Percentiles rank a stretch among this genome's conserved stretches.
phyloP scores from a whole-genome alignment of 768 basidiomycete species.

The Strobilomyces dryophilus region DNA sequence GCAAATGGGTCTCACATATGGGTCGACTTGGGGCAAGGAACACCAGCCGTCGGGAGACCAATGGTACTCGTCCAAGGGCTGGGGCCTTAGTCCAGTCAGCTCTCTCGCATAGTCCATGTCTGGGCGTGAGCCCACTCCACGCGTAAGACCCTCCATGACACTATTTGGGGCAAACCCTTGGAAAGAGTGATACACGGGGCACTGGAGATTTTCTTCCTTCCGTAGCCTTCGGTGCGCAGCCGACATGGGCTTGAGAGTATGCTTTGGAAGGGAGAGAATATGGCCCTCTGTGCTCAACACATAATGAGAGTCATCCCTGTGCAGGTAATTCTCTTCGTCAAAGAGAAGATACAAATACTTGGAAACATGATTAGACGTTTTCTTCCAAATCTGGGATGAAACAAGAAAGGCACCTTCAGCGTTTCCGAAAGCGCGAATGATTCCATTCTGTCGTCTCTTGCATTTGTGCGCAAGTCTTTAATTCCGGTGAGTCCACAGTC shows the following conservation, averaged over 20 bases:
- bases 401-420: conserved; percentile 57
- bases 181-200: conserved; percentile 60
- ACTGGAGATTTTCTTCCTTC: conserved; percentile 63
- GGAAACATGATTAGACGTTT: not conserved
- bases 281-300: conserved; percentile 98
- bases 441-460: conserved; percentile 93
- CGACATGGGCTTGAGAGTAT: conserved; percentile 56
- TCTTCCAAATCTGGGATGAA: not conserved
- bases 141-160: conserved; percentile 45
- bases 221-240: conserved; percentile 56
- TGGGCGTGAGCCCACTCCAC: conserved; percentile 64
- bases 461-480: conserved; percentile 69
- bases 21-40: conserved; percentile 58
- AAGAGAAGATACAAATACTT: conserved; percentile 94
- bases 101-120: conserved; percentile 82
- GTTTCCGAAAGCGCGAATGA: conserved; percentile 94
- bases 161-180: conserved; percentile 31
- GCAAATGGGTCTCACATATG: conserved; percentile 51
- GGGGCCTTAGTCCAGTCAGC: conserved; percentile 53
- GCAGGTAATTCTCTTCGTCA: conserved; percentile 75
- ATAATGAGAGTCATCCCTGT: conserved; percentile 76
- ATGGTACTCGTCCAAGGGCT: conserved; percentile 44
- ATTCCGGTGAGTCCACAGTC: conserved; percentile 85
- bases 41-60: conserved; percentile 80
- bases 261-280: conserved; percentile 59